These are phyloP conservation scores for Coemansia sp. DNA, from an alignment of 192 early-diverging fungal genomes.

Conservation along the genomic window DNA sequence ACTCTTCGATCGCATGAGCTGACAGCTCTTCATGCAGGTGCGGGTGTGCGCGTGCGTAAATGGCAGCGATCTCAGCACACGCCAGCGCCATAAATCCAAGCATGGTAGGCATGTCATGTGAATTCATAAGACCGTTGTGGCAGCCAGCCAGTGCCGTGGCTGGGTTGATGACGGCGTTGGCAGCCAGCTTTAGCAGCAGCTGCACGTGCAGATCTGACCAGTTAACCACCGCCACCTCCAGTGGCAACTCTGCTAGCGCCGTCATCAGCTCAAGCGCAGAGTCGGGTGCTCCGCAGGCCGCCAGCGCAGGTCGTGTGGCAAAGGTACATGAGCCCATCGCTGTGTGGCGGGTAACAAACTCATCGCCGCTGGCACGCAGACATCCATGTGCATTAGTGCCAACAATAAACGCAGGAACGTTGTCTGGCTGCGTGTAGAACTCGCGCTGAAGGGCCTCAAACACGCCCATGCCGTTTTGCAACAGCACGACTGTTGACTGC, in stretches of 20 bases:
- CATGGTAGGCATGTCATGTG: constrained; percentile 1
- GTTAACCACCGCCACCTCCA: constrained; percentile 34
- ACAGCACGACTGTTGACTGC: constrained; percentile 58
- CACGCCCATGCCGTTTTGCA: constrained; percentile 70
- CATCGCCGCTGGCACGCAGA: constrained; percentile 37
- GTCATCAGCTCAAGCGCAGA: constrained; percentile 26
- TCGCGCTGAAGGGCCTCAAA: constrained; percentile 54
- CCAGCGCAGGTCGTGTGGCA: constrained; percentile 29
- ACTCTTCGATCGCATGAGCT: constrained; percentile 34
- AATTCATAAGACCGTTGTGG: constrained; percentile 49
- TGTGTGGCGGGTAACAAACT: constrained; percentile 59
- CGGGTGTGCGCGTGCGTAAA: constrained; percentile 40
- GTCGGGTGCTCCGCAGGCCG: constrained; percentile 4
- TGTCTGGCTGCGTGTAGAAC: constrained; percentile 15
- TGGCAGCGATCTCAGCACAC: constrained; percentile 34
- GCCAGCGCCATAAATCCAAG: constrained; percentile 23
- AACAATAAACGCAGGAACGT: constrained; percentile 43
- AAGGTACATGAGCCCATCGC: constrained; percentile 57
- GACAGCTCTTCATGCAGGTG: constrained; percentile 39
- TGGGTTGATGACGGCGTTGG: constrained; percentile 69
- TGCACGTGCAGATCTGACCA: constrained; percentile 52
- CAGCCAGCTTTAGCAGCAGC: constrained; percentile 60
- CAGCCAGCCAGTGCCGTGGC: constrained; percentile 59
- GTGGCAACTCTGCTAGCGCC: constrained; percentile 24
- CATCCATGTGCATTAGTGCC: constrained; percentile 62